Evolutionary conservation across 768 basidiomycete genomes (phyloP).

Genomic region (Strobilomyces dryophilus): DNA sequence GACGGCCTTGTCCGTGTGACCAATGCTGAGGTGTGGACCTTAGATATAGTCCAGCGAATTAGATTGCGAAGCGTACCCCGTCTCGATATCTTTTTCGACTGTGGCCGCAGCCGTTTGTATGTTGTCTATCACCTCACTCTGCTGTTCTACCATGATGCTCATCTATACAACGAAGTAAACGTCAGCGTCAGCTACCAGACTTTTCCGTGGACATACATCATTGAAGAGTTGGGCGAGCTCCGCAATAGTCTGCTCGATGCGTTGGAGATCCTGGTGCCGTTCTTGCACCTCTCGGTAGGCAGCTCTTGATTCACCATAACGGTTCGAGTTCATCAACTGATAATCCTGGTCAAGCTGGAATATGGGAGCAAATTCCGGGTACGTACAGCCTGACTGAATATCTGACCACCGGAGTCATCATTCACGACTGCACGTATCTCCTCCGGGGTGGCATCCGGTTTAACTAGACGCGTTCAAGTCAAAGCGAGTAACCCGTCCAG

Average conservation of each 20-base stretch:
- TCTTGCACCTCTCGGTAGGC: slow-evolving; percentile 98
- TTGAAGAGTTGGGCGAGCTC: slow-evolving; percentile 96
- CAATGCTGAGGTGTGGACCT: slow-evolving; percentile 44
- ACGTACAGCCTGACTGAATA: slow-evolving; percentile 84
- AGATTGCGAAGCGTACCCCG: slow-evolving; percentile 52
- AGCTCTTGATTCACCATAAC: slow-evolving; percentile 84
- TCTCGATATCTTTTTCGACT: slow-evolving; percentile 81
- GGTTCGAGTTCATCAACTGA: slow-evolving; percentile 84
- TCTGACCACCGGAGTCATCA: slow-evolving; percentile 75
- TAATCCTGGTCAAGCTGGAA: slow-evolving; percentile 27
- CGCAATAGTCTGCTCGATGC: slow-evolving; percentile 88
- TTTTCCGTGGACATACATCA: slow-evolving; percentile 53
- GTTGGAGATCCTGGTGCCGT: slow-evolving; percentile 92
- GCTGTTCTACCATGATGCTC: slow-evolving; percentile 92
- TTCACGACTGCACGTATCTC: slow-evolving; percentile 86
- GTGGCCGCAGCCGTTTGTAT: slow-evolving; percentile 74
- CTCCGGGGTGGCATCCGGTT: slow-evolving; percentile 88
- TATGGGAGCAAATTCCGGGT: not conserved
- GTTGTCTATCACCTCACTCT: slow-evolving; percentile 80
- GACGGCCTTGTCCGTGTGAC: slow-evolving; percentile 85
- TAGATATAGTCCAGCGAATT: not conserved
- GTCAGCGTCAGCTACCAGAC: slow-evolving; percentile 1
- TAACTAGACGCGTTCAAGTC: slow-evolving; percentile 46
- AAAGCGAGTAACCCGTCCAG: not conserved
- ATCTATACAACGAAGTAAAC: slow-evolving; percentile 47